These are phyloP conservation scores for Nicotiana undulata DNA, from an alignment of 257 asterid genomes.

Conservation along the genomic window DNA sequence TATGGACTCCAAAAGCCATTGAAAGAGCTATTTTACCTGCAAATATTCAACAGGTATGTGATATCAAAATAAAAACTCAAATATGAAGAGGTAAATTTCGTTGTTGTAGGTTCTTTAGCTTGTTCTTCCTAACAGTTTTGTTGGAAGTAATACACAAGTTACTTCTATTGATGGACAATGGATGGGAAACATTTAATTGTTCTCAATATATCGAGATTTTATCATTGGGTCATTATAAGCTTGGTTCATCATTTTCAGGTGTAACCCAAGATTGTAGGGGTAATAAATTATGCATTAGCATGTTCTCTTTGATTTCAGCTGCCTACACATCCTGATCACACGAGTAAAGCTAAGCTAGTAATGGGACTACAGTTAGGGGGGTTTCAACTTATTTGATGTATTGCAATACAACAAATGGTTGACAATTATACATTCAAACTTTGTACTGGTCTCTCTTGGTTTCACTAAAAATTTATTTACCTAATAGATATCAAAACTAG, in stretches of 20 bases:
- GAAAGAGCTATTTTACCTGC: slow-evolving; percentile 65
- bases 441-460: background rate
- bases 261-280: background rate
- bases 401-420: background rate
- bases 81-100: background rate
- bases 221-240: background rate
- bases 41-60: slow-evolving; percentile 53
- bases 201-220: background rate
- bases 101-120: background rate
- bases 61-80: background rate
- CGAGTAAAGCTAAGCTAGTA: background rate
- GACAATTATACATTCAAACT: background rate
- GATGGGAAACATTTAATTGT: background rate
- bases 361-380: background rate
- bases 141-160: background rate
- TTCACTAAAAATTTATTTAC: background rate
- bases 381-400: background rate
- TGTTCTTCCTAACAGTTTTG: background rate
- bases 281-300: background rate
- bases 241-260: background rate
- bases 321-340: background rate
- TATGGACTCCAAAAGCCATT: slow-evolving; percentile 73
- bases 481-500: background rate
- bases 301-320: background rate
- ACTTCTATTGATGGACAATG: background rate